Conservation (phyloP, 352 stramenopile genomes). For the Thraustochytrium aureum region DNA sequence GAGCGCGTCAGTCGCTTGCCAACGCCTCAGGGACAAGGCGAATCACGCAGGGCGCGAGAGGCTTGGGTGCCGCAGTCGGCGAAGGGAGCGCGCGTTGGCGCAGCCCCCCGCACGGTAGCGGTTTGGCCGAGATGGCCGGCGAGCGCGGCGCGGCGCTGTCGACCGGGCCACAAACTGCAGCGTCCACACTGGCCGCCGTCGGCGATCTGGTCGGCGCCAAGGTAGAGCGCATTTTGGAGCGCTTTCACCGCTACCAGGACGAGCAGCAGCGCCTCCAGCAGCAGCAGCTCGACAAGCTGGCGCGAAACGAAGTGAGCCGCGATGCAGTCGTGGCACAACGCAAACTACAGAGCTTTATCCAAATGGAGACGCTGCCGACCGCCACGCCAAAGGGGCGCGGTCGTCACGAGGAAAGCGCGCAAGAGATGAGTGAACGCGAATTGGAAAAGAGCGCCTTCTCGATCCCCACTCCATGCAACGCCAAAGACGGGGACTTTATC, state of each 20-base stretch:
- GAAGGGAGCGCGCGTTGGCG: too few relatives aligned
- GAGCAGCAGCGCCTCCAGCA: not conserved
- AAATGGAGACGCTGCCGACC: not conserved
- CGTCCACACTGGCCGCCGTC: too few relatives aligned
- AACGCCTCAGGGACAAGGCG: too few relatives aligned
- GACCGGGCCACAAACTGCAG: too few relatives aligned
- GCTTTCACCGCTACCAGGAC: conserved; percentile 35
- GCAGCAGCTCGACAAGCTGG: not conserved
- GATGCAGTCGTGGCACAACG: not conserved
- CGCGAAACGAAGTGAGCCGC: not conserved
- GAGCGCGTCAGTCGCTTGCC: too few relatives aligned
- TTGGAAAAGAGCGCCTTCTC: conserved; percentile 30
- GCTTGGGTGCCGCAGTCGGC: too few relatives aligned
- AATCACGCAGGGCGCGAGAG: too few relatives aligned
- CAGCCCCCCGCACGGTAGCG: too few relatives aligned
- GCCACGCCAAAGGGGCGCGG: not conserved
- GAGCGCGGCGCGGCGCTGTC: too few relatives aligned
- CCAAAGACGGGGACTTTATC: conserved; percentile 10
- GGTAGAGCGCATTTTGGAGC: conserved; percentile 19
- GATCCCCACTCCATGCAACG: conserved; percentile 10
- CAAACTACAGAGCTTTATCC: conserved; percentile 4
- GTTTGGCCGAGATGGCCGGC: too few relatives aligned
- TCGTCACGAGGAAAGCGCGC: not conserved
- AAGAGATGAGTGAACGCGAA: conserved; percentile 3
- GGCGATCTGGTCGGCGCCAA: not conserved